phyloP scores from a whole-genome alignment of 305 asterid species.

The Ajuga reptans region DNA sequence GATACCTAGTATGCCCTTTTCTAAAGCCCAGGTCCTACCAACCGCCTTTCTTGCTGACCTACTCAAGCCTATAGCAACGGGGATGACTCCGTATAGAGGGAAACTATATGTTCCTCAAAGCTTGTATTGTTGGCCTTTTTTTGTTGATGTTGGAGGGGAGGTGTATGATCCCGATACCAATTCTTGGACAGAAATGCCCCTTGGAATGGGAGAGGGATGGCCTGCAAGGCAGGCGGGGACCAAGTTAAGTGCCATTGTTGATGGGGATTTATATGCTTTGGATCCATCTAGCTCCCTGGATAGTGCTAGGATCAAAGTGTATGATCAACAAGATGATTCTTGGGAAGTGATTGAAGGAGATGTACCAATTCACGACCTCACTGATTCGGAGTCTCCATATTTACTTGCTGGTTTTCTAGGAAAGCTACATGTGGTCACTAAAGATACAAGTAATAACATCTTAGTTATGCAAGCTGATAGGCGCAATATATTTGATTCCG shows the following conservation, averaged over 20 bases:
- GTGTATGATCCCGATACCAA: constrained; percentile 75
- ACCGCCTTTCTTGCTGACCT: constrained; percentile 79
- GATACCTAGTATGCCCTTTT: constrained; percentile 77
- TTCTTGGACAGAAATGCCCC: constrained; percentile 74
- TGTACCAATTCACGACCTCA: constrained; percentile 47
- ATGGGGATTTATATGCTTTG: constrained; percentile 63
- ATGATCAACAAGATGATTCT: constrained; percentile 60
- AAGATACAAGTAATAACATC: constrained; percentile 54
- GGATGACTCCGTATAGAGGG: constrained; percentile 70
- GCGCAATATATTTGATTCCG: constrained; percentile 30
- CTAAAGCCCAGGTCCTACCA: constrained; percentile 77
- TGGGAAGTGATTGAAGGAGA: constrained; percentile 80
- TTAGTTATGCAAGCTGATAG: constrained; percentile 64
- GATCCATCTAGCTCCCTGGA: constrained; percentile 68
- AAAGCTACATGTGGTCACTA: constrained; percentile 65
- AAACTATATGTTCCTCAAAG: constrained; percentile 81
- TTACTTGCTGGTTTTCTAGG: constrained; percentile 79
- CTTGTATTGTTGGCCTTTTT: constrained; percentile 78
- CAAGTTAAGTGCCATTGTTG: constrained; percentile 67
- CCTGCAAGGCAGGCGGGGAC: constrained; percentile 84
- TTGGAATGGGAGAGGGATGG: constrained; percentile 94
- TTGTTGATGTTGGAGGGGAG: constrained; percentile 92
- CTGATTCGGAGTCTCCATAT: constrained; percentile 64
- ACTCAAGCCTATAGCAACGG: constrained; percentile 85
- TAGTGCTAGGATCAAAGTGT: constrained; percentile 70